phyloP scores from a whole-genome alignment of 345 rosid species.

The Eucalyptus tenuipes region DNA sequence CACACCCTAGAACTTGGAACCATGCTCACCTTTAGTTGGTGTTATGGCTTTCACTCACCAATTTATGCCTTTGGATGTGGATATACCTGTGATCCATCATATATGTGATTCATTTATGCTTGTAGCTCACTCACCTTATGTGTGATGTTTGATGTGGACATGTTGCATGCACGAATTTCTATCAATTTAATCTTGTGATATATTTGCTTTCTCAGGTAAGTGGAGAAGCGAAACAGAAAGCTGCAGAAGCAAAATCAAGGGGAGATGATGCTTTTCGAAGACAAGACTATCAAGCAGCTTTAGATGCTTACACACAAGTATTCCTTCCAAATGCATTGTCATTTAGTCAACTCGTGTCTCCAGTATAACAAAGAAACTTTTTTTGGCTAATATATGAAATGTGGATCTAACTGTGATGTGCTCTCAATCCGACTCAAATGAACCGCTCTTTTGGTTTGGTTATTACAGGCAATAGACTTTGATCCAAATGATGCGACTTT shows the following conservation, averaged over 20 bases:
- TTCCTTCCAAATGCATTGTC: not conserved
- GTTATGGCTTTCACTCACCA: not conserved
- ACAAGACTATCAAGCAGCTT: constrained; percentile 51
- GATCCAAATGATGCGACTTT: constrained; percentile 72
- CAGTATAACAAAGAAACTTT: not conserved
- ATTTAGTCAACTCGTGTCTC: not conserved
- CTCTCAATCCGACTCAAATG: not conserved
- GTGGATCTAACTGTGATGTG: not conserved
- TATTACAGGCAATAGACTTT: constrained; percentile 69
- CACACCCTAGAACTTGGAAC: not conserved
- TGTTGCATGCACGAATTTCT: not conserved
- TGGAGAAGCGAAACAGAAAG: constrained; percentile 71
- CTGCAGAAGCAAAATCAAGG: constrained; percentile 94
- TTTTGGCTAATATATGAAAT: not conserved
- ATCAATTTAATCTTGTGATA: not conserved
- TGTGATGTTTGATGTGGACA: not conserved
- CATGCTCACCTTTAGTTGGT: too few relatives aligned
- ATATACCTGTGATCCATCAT: not conserved
- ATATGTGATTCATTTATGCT: not conserved
- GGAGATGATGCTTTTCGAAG: constrained; percentile 77
- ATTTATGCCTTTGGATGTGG: not conserved
- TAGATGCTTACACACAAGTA: constrained; percentile 89
- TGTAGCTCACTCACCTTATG: not conserved
- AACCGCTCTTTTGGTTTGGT: not conserved
- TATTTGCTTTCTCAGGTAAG: constrained; percentile 36